Evolutionary conservation across 192 early-diverging fungal genomes (phyloP).

Genomic region (Umbelopsis sp.): DNA sequence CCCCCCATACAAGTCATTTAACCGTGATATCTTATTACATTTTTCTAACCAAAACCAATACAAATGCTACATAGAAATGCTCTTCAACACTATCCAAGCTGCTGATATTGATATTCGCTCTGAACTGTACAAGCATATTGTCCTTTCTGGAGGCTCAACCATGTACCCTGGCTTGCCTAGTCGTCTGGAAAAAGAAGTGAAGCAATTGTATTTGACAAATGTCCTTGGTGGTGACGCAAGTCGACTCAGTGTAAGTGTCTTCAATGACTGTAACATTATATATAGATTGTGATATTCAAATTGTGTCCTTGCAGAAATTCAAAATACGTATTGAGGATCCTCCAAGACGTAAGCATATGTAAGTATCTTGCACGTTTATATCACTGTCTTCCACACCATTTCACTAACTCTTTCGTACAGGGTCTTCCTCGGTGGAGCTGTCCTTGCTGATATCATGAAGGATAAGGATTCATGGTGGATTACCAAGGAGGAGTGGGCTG

Average conservation of each 20-base stretch:
- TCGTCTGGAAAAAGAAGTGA: conserved; percentile 97
- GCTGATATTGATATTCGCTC: conserved; percentile 91
- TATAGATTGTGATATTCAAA: not conserved
- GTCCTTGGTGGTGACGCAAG: conserved; percentile 84
- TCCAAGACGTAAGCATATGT: conserved; percentile 95
- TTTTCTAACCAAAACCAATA: not conserved
- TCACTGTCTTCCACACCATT: not conserved
- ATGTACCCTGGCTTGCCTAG: conserved; percentile 99
- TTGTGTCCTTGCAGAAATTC: conserved; percentile 71
- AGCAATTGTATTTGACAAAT: conserved; percentile 91
- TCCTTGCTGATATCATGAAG: conserved; percentile 95
- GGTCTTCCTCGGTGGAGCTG: conserved; percentile 97
- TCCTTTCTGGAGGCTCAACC: conserved; percentile 96
- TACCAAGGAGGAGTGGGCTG: conserved; percentile 92
- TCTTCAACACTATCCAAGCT: conserved; percentile 90
- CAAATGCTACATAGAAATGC: conserved; percentile 72
- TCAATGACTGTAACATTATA: not conserved
- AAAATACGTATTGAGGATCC: conserved; percentile 98
- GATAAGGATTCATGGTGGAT: conserved; percentile 89
- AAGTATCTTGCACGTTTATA: conserved; percentile 9
- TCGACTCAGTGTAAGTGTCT: conserved; percentile 71
- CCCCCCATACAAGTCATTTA: conserved; percentile 28
- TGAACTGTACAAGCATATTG: conserved; percentile 97
- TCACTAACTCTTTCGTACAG: not conserved
- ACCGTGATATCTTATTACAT: not conserved